Percentiles rank a stretch among this genome's conserved stretches.
phyloP scores from a whole-genome alignment of 2,329 filamentous ascomycete species.

The Aureobasidium sp. region DNA sequence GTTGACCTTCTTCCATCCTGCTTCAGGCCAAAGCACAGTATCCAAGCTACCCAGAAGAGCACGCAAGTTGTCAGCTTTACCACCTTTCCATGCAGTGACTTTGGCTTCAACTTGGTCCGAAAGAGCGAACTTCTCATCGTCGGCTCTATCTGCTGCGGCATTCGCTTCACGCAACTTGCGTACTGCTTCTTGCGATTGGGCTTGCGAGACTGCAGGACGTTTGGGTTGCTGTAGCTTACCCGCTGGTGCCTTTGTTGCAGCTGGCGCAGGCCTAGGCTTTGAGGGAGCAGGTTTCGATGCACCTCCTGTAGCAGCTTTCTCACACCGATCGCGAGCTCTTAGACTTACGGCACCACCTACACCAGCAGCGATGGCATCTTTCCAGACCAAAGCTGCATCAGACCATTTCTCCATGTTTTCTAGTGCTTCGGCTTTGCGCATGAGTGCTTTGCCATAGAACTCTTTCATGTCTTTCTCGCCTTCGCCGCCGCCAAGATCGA shows the following conservation, averaged over 20 bases:
- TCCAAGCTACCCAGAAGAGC: constrained; percentile 83
- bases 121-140: constrained; percentile 88
- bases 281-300: constrained; percentile 42
- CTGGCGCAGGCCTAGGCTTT: constrained; percentile 15
- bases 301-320: constrained; percentile 63
- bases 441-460: constrained; percentile 86
- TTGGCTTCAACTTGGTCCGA: constrained; percentile 77
- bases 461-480: constrained; percentile 78
- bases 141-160: constrained; percentile 72
- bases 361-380: constrained; percentile 71
- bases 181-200: constrained; percentile 61
- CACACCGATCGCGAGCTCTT: constrained; percentile 80
- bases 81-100: constrained; percentile 75
- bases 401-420: constrained; percentile 93
- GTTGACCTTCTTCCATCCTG: constrained; percentile 94
- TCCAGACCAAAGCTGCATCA: constrained; percentile 77
- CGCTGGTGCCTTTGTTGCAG: constrained; percentile 12
- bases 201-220: constrained; percentile 26
- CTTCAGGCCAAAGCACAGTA: constrained; percentile 80
- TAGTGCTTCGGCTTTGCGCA: constrained; percentile 88
- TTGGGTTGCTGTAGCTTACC: background rate
- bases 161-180: constrained; percentile 76
- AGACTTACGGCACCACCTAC: constrained; percentile 80
- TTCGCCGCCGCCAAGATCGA: constrained; percentile 57
- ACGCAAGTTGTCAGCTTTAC: constrained; percentile 86